Percentiles rank a stretch among this genome's conserved stretches.
These are phyloP conservation scores for Ichthyophthirius multifiliis DNA, from an alignment of 169 alveolate species.

Conservation along the genomic window DNA sequence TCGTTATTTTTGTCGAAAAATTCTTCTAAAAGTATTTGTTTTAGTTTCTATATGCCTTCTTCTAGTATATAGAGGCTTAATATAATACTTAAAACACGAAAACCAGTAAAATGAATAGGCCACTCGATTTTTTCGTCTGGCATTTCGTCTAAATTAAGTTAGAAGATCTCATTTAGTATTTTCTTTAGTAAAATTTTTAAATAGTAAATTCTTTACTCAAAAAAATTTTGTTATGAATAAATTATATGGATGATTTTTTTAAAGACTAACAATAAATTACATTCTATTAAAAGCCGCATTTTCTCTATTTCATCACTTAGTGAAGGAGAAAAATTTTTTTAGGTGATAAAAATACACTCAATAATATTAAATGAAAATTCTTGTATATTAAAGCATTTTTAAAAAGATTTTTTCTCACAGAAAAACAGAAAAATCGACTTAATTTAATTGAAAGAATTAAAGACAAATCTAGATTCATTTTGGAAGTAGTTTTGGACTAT, in stretches of 20 bases:
- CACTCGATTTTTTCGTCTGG: neutral
- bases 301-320: slow-evolving; percentile 14
- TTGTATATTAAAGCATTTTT: neutral
- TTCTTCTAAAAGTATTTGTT: neutral
- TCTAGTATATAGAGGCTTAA: neutral
- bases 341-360: neutral
- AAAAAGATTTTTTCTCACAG: neutral
- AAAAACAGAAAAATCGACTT: neutral
- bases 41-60: neutral
- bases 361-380: neutral
- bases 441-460: neutral
- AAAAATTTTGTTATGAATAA: neutral
- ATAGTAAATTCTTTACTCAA: neutral
- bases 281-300: neutral
- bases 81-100: slow-evolving; percentile 1
- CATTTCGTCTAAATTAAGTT: neutral
- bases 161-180: neutral
- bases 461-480: neutral
- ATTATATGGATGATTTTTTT: neutral
- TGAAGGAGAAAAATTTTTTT: neutral
- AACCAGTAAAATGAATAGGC: slow-evolving; percentile 16
- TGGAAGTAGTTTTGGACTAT: neutral
- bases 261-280: neutral
- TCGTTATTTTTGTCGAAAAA: neutral
- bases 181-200: neutral